Evolutionary conservation across 305 asterid species (phyloP), one percentile per base, ranked within the genome.

Genomic region (Fraxinus platypoda): DNA sequence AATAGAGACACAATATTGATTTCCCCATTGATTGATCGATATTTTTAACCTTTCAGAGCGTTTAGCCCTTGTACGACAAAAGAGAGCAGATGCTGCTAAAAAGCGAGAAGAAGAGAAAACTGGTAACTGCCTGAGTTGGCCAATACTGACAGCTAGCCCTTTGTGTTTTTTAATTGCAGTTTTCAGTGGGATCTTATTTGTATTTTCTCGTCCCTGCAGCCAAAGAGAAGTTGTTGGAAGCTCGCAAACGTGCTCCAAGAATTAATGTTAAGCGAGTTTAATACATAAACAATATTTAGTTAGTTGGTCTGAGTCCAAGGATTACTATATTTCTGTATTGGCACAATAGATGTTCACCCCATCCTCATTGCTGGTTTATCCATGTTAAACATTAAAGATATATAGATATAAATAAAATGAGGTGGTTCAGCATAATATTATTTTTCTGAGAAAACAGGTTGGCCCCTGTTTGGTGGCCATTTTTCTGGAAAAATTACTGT

Each of bases 21-120:
- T 19, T 57, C 25, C 4, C 21, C 21, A 4, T 68, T 30, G 31
- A 28, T 1, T 68, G 37, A 68, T 68, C n/a, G 19, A 19, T 8
- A 30, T 26, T 68, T 28, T 68, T 26, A 68, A 68, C 37, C 74
- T 26, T 68, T 68, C 91, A 95, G 99, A 94, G 38, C 97, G 99
- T 28, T 85, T 95, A 88, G 97, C 97, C 71, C 96, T 95, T 77
- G 93, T 95, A 73, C 88, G 99, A 28, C 97, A 95, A 85, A 94
- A 94, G 85, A 93, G 99, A 89, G 97, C 97, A 34, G 99, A 94
- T 17, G 98, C 99, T 82, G 98, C 98, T 23, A 95, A 94, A 90
- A 95, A 95, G 86, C 92, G 98, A 2, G 99, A 95, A 80, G 99
- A 95, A 87, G 98, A 95, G 93, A 95, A 95, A 93, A 95, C 95